These are phyloP conservation scores for Lichtheimia ornata DNA, from an alignment of 371 early-diverging fungal species.

Conservation along the genomic window DNA sequence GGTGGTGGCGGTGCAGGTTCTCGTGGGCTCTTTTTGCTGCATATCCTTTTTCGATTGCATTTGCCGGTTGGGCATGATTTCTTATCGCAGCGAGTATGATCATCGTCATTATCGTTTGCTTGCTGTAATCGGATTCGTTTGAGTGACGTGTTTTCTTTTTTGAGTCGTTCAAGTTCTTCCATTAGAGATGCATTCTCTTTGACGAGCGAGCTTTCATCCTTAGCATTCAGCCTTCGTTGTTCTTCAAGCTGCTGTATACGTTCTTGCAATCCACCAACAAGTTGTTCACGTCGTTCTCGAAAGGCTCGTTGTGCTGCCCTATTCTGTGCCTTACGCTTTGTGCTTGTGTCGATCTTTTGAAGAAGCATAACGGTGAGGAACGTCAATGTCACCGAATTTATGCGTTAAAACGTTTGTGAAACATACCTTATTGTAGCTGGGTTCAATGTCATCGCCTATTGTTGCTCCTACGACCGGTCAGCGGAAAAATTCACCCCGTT, in stretches of 20 bases:
- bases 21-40: too few relatives aligned
- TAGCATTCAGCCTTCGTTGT: background rate
- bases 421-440: background rate
- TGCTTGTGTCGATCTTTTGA: background rate
- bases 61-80: too few relatives aligned
- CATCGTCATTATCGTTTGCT: too few relatives aligned
- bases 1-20: too few relatives aligned
- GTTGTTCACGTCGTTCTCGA: constrained; percentile 1
- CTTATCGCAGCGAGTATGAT: too few relatives aligned
- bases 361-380: background rate
- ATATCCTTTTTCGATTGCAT: too few relatives aligned
- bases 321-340: constrained; percentile 1
- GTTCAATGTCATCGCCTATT: background rate
- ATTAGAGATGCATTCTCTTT: background rate
- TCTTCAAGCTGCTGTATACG: background rate
- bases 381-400: background rate
- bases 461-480: too few relatives aligned
- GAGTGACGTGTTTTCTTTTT: background rate
- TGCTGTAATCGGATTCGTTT: background rate
- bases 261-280: background rate
- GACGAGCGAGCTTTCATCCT: background rate
- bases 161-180: background rate
- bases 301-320: background rate
- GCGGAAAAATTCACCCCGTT: too few relatives aligned
- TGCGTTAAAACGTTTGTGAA: background rate